phyloP scores from a whole-genome alignment of 2,329 filamentous ascomycete genomes.

The Fusarium tuaranense region DNA sequence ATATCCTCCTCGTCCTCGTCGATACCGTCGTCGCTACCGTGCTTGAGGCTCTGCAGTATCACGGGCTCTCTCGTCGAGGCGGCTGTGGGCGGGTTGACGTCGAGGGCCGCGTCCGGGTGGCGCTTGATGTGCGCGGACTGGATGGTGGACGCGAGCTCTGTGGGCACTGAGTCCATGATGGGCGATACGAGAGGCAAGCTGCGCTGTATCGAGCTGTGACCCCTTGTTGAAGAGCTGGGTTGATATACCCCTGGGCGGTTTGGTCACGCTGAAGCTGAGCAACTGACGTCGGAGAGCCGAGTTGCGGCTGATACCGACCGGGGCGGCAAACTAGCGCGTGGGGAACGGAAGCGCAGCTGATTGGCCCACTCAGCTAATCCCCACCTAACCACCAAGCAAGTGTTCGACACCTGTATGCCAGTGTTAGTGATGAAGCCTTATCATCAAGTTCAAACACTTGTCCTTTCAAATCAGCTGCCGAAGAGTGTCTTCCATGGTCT shows the following conservation, averaged over 20 bases:
- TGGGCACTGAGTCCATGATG: conserved; percentile 66
- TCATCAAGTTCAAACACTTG: neutral
- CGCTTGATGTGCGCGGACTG: conserved; percentile 84
- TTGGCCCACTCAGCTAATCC: conserved; percentile 1
- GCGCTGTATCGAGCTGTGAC: neutral
- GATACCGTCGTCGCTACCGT: conserved; percentile 48
- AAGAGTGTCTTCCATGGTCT: neutral
- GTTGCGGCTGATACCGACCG: conserved; percentile 40
- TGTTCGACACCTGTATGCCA: neutral
- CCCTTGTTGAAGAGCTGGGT: neutral
- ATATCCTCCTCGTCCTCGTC: conserved; percentile 70
- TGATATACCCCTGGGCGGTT: neutral
- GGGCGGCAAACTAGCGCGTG: conserved; percentile 42
- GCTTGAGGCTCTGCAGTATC: conserved; percentile 38
- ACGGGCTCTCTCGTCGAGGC: conserved; percentile 66
- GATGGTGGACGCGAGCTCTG: conserved; percentile 81
- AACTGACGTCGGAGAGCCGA: conserved; percentile 34
- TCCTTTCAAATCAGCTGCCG: neutral
- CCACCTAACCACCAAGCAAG: neutral
- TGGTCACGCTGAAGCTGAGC: neutral
- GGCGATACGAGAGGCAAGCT: neutral
- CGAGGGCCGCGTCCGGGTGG: conserved; percentile 77
- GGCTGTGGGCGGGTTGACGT: conserved; percentile 84
- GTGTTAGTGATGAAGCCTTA: neutral
- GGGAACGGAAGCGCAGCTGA: neutral